Evolutionary conservation across 768 basidiomycete genomes (phyloP).

Genomic region (Leccinum obscurum): DNA sequence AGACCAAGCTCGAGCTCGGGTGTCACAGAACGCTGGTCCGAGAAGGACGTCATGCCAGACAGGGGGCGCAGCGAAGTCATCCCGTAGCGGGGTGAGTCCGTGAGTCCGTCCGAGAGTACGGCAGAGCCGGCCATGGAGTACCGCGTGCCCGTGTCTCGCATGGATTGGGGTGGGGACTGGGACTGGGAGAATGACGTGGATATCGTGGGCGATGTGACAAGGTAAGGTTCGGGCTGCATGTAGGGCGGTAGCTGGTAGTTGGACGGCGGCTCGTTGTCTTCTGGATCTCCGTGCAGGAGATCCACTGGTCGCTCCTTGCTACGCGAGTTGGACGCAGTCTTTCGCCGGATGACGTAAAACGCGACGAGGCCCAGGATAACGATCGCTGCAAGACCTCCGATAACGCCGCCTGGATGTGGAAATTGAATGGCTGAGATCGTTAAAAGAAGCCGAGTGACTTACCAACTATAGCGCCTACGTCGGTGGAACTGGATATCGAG

Average conservation of each 20-base stretch:
- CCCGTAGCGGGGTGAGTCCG: slow-evolving; percentile 27
- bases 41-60: slow-evolving; percentile 28
- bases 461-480: slow-evolving; percentile 55
- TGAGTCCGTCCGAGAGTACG: slow-evolving; percentile 18
- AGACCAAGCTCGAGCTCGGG: slow-evolving; percentile 37
- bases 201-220: slow-evolving; percentile 61
- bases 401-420: slow-evolving; percentile 44
- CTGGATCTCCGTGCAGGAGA: slow-evolving; percentile 59
- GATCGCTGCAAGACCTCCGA: slow-evolving; percentile 57
- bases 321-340: slow-evolving; percentile 34
- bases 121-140: slow-evolving; percentile 22
- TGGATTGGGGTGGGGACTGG: slow-evolving; percentile 18
- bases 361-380: slow-evolving; percentile 41
- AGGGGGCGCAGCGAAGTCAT: slow-evolving; percentile 23
- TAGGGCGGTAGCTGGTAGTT: slow-evolving; percentile 62
- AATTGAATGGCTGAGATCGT: slow-evolving; percentile 8
- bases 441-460: slow-evolving; percentile 9
- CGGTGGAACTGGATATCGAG: slow-evolving; percentile 30
- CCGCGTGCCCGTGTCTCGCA: slow-evolving; percentile 27
- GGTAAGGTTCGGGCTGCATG: slow-evolving; percentile 75
- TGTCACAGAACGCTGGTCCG: slow-evolving; percentile 47
- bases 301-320: slow-evolving; percentile 63
- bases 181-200: slow-evolving; percentile 36
- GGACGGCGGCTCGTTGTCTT: slow-evolving; percentile 44
- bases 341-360: slow-evolving; percentile 53